These are phyloP conservation scores for Erythrophleum ivorense DNA, from an alignment of 331 rosid species.

Conservation along the genomic window DNA sequence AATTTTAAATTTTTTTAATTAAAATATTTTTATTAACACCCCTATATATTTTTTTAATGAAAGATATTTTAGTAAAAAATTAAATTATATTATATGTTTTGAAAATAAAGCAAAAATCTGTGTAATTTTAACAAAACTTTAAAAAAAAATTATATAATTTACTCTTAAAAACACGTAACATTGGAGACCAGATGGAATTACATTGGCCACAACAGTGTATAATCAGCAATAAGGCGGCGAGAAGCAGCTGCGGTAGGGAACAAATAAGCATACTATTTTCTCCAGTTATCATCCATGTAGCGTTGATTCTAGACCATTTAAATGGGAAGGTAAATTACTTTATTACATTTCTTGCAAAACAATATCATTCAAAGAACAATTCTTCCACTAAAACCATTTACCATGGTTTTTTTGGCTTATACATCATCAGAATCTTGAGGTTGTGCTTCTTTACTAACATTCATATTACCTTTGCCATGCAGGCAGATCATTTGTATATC, in stretches of 20 bases:
- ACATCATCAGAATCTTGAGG: slow-evolving; percentile 30
- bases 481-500: slow-evolving; percentile 36
- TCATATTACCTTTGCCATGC: slow-evolving; percentile 45
- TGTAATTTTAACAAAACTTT: too few species aligned
- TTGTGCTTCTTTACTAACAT: slow-evolving; percentile 13
- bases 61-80: too few species aligned
- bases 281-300: background rate
- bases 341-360: background rate
- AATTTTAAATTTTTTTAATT: too few species aligned
- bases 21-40: too few species aligned
- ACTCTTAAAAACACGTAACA: background rate
- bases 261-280: background rate
- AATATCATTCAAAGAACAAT: background rate
- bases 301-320: background rate
- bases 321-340: background rate
- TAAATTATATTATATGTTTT: too few species aligned
- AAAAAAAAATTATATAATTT: too few species aligned
- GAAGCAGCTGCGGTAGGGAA: background rate
- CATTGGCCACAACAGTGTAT: background rate
- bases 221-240: background rate
- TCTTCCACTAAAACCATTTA: slow-evolving; percentile 1
- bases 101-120: too few species aligned
- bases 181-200: background rate
- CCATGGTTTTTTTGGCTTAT: slow-evolving; percentile 17
- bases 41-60: too few species aligned